Evolutionary conservation across 1,284 basidiomycete genomes (phyloP), one percentile per base, ranked within the genome.

Genomic region (Quambalaria eucalypti): DNA sequence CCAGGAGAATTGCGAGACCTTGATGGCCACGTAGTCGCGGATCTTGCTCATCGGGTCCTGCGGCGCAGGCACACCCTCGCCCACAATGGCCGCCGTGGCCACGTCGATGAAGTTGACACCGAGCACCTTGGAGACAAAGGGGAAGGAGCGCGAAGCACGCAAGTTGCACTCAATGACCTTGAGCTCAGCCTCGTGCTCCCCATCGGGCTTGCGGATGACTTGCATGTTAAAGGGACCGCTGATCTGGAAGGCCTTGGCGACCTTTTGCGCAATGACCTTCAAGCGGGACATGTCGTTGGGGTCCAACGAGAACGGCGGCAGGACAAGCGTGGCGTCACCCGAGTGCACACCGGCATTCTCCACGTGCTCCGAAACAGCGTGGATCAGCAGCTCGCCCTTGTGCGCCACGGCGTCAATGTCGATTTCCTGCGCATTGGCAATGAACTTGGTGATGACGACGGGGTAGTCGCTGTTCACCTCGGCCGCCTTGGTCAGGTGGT

Each of bases 161-260:
- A 98, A 80, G 79, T 98, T 98, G 78, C 95, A 98, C 79, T 98
- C 93, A 64, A 98, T 98, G 63, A 98, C 93, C 81, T 96, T 98
- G 69, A 98, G 83, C 58, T 83, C 80, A 7, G 86, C 81, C 60
- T 79, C 78, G 54, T 85, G 81, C 56, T 76, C 76, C 28, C 76
- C 70, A 8, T 82, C 77, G 2, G 84, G 82, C 78, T 92, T 90
- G 73, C 88, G 85, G 78, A 99, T 98, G 77, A 99, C 84, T 78
- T 99, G 95, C 91, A 99, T 98, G 79, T 99, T 98, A 84, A 86
- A 98, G 5, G 95, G 95, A 23, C 95, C 93, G 28, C 90, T 93
- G 59, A 99, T 97, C 71, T 96, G 82, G 77, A 97, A 95, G 1
- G 91, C 93, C 52, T 82, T 81, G 46, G 90, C 95, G 59, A 98